Percentiles rank a stretch among this genome's conserved stretches.
Conservation (phyloP, 371 early-diverging fungal genomes). For the Apophysomyces elegans region DNA sequence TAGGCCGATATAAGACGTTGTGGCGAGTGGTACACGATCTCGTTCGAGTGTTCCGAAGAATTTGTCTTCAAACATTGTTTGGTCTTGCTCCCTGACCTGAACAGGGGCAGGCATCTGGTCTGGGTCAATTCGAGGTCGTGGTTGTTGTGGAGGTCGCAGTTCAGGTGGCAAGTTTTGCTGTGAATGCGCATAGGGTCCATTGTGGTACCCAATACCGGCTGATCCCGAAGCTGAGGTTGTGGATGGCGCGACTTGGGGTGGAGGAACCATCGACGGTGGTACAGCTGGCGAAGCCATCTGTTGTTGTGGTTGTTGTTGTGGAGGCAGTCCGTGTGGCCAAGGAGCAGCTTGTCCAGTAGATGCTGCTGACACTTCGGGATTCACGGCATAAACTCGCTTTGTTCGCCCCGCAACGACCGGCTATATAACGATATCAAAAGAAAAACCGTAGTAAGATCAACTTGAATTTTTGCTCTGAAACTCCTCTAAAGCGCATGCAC, state of each 20-base stretch:
- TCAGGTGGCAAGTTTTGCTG: constrained; percentile 44
- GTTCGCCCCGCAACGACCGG: constrained; percentile 21
- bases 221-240: constrained; percentile 25
- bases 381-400: constrained; percentile 47
- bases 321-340: constrained; percentile 26
- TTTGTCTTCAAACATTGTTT: constrained; percentile 66
- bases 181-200: constrained; percentile 39
- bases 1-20: constrained; percentile 84
- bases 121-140: constrained; percentile 86
- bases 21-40: constrained; percentile 80
- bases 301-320: constrained; percentile 22
- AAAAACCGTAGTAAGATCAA: background rate
- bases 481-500: background rate
- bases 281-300: background rate
- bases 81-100: constrained; percentile 85
- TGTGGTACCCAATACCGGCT: constrained; percentile 41
- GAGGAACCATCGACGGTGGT: constrained; percentile 12
- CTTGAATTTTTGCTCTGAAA: background rate
- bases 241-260: constrained; percentile 14
- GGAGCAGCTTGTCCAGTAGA: constrained; percentile 14
- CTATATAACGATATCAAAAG: background rate
- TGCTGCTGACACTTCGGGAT: constrained; percentile 28
- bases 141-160: constrained; percentile 46
- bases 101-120: constrained; percentile 95
- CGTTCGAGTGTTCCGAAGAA: constrained; percentile 78